These are phyloP conservation scores for Bromus sterilis DNA, from an alignment of 176 grass and related monocot genomes.

Conservation along the genomic window DNA sequence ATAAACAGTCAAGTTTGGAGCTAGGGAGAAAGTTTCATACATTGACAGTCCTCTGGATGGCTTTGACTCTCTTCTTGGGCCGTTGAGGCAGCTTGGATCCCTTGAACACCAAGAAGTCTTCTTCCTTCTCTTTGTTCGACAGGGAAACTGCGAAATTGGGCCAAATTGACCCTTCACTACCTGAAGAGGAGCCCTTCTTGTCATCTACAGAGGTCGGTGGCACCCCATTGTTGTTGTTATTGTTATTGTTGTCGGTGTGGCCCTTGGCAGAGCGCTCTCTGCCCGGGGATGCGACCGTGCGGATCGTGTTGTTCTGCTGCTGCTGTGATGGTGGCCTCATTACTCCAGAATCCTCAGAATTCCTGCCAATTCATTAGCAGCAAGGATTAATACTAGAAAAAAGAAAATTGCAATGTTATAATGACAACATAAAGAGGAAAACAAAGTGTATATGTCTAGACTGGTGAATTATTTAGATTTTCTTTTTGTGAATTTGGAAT, in stretches of 20 bases:
- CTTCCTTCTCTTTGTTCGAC: conserved; percentile 95
- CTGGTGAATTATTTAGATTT: neutral
- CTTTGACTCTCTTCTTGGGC: conserved; percentile 92
- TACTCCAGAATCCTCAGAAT: conserved; percentile 46
- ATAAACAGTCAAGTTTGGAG: conserved; percentile 6
- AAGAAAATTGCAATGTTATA: neutral
- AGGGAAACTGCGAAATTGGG: conserved; percentile 63
- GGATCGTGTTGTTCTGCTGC: conserved; percentile 39
- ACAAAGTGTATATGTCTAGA: neutral
- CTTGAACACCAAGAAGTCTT: conserved; percentile 87
- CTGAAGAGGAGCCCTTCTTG: conserved; percentile 67
- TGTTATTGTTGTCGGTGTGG: conserved; percentile 25
- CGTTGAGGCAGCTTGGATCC: conserved; percentile 92
- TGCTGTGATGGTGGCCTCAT: conserved; percentile 45
- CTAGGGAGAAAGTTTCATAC: conserved; percentile 37
- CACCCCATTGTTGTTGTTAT: conserved; percentile 24
- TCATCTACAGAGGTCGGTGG: conserved; percentile 37
- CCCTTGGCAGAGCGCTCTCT: conserved; percentile 24
- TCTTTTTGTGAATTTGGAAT: neutral
- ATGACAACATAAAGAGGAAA: neutral
- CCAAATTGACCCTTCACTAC: conserved; percentile 71
- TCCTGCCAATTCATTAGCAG: conserved; percentile 24
- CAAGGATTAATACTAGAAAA: conserved; percentile 15
- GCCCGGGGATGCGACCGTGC: conserved; percentile 22
- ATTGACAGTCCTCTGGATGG: conserved; percentile 78